These are phyloP conservation scores for Alternaria panax DNA, from an alignment of 2,329 filamentous ascomycete species.

Conservation along the genomic window DNA sequence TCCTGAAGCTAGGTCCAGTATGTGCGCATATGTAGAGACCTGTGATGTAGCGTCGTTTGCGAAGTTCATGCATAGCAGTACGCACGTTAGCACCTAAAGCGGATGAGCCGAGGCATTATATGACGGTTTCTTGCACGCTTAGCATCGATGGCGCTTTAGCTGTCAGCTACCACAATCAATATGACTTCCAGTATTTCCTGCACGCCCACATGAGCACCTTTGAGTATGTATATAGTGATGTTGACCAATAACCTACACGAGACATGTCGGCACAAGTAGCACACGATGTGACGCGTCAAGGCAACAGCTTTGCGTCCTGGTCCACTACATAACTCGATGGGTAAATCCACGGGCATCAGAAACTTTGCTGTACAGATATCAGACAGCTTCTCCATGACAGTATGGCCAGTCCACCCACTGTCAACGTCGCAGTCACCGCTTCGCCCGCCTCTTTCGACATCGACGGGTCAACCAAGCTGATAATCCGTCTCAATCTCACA, in stretches of 20 bases:
- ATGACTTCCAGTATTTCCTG: neutral
- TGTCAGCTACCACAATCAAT: neutral
- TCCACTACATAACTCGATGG: neutral
- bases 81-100: neutral
- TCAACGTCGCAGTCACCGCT: conserved; percentile 1
- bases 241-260: neutral
- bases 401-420: neutral
- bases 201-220: neutral
- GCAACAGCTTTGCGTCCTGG: neutral
- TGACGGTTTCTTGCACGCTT: neutral
- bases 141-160: neutral
- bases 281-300: neutral
- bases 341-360: neutral
- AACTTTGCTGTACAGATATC: neutral
- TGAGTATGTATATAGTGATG: neutral
- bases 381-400: neutral
- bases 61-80: neutral
- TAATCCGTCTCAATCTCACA: neutral
- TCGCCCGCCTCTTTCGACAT: conserved; percentile 8
- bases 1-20: no score
- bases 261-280: neutral
- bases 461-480: neutral
- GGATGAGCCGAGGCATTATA: neutral
- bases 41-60: neutral
- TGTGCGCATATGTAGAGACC: neutral